A percentile compares a stretch with the other conserved stretches of the same genome.
These are phyloP conservation scores for Cordyceps javanica DNA, from an alignment of 2,329 filamentous ascomycete species.

Conservation along the genomic window DNA sequence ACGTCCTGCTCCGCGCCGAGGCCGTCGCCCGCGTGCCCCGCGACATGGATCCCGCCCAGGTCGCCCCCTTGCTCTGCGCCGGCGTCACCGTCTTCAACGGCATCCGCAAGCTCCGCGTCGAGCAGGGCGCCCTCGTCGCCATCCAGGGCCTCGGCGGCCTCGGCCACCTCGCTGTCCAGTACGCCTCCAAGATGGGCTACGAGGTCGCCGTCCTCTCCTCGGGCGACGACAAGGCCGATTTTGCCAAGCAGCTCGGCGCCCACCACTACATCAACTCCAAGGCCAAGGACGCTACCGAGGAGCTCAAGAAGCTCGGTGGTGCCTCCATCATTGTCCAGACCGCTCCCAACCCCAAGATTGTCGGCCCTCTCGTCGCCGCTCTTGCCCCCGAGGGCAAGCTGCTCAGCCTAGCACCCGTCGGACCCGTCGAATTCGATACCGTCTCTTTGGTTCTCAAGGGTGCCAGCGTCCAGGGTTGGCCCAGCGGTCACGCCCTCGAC, in stretches of 20 bases:
- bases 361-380: constrained; percentile 47
- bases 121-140: constrained; percentile 47
- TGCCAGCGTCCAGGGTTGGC: constrained; percentile 55
- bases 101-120: constrained; percentile 47
- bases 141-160: constrained; percentile 69
- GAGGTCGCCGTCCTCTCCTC: constrained; percentile 62
- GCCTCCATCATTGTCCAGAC: constrained; percentile 57
- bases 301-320: constrained; percentile 52
- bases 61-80: constrained; percentile 57
- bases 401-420: constrained; percentile 50
- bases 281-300: constrained; percentile 40
- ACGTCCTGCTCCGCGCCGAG: constrained; percentile 53
- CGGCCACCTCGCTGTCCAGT: constrained; percentile 73
- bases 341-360: constrained; percentile 52
- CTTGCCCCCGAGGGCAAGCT: constrained; percentile 51
- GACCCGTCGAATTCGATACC: constrained; percentile 39
- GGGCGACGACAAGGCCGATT: constrained; percentile 59
- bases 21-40: constrained; percentile 51
- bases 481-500: constrained; percentile 58
- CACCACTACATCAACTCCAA: constrained; percentile 45
- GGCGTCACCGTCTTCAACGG: constrained; percentile 59
- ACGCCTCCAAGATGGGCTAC: constrained; percentile 70
- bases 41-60: constrained; percentile 44
- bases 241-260: constrained; percentile 47
- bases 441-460: constrained; percentile 40